Base-by-base conservation (phyloP, 805 yeast species). In the Blastobotrys parvus region DNA sequence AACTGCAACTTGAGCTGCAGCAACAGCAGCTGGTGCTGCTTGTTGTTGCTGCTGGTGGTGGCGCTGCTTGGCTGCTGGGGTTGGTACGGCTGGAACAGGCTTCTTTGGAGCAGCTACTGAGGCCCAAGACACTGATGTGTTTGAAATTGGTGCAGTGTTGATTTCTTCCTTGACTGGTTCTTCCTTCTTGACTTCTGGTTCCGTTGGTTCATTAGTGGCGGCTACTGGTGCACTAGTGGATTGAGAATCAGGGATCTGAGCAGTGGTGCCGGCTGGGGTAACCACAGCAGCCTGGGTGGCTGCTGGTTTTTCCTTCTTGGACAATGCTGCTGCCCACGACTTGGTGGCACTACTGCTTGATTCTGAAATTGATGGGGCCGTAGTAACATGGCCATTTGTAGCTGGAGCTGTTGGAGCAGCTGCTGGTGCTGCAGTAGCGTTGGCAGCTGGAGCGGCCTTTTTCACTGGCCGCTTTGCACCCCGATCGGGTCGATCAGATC, bases 21-120 rank as follows among this genome's bases (percentile, higher is more conserved):
- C 20, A 5, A 27, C 45, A 18, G 44, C 46, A 13, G 41, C 51
- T 20, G 45, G 40, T 7, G 43, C 53, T 29, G 42, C 38, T 31
- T 35, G 42, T 16, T 42, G 39, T 19, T 46, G 45, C 31, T 38
- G 35, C 34, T 41, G 48, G 39, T 43, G 47, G 31, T 39, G 44
- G 13, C 25, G 23, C 3, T 35, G 30, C 17, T 16, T 34, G n/a
- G n/a, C n/a, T n/a, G 23, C 18, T 19, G 30, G 39, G 10, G 53
- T 47, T 59, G 63, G 48, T 49, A 61, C 56, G 29, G 61, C 58
- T 25, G 59, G 61, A 35, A 55, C 49, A 42, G 56, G 45, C 45
- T 58, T 51, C 55, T 72, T 70, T 36, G 86, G 80, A 44, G 76
- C 64, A 41, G 80, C 80, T 53, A 81, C 75, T 15, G 88, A 75